Conservation (phyloP, 257 asterid species). For the Solanum bulbocastanum region DNA sequence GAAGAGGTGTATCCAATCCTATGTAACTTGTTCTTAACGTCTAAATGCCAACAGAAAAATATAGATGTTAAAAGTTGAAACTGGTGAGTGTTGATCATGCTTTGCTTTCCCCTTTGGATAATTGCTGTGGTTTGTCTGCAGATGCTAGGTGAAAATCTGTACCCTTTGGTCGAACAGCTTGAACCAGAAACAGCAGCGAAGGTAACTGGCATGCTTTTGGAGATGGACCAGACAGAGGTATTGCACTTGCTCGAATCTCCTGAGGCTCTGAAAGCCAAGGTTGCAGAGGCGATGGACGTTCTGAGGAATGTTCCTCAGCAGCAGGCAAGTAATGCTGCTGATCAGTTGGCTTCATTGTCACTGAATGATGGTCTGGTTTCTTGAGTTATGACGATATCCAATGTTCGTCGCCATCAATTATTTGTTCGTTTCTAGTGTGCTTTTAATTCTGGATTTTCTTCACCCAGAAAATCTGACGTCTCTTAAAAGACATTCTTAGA, state of each 20-base stretch:
- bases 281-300: conserved; percentile 55
- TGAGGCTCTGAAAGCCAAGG: conserved; percentile 48
- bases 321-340: conserved; percentile 34
- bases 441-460: not conserved
- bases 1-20: not conserved
- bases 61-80: not conserved
- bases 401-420: not conserved
- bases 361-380: conserved; percentile 35
- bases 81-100: not conserved
- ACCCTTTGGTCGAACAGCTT: conserved; percentile 52
- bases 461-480: not conserved
- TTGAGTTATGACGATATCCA: not conserved
- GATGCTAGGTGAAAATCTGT: conserved; percentile 60
- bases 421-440: not conserved
- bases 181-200: conserved; percentile 56
- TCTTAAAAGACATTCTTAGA: not conserved
- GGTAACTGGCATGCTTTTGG: conserved; percentile 69
- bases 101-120: not conserved
- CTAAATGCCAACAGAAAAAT: not conserved
- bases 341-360: conserved; percentile 54
- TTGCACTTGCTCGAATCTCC: conserved; percentile 68
- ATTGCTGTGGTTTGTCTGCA: conserved; percentile 10
- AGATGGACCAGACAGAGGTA: conserved; percentile 66
- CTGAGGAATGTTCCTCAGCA: conserved; percentile 54
- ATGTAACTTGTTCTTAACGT: not conserved